phyloP scores from a whole-genome alignment of 345 rosid species.

The Corchorus olitorius region DNA sequence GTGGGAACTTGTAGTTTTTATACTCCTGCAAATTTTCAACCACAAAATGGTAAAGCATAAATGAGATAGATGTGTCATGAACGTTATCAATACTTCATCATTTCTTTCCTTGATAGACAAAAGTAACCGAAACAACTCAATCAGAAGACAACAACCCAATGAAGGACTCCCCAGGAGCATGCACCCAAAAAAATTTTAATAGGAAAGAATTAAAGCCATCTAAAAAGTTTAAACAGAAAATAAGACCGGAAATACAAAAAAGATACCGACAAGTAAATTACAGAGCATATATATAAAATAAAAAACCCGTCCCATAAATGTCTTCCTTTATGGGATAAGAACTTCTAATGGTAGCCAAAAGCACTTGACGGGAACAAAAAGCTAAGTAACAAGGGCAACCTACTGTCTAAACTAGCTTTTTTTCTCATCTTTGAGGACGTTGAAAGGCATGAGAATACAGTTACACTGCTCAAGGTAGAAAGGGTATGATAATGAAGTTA shows the following conservation, averaged over 20 bases:
- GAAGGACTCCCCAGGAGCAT: background rate
- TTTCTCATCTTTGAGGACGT: background rate
- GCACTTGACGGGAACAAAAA: background rate
- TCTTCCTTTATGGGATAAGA: background rate
- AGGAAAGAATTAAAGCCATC: background rate
- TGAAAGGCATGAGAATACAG: background rate
- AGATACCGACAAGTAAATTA: background rate
- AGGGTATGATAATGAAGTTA: background rate
- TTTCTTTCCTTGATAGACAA: background rate
- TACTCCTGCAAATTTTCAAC: slow-evolving; percentile 46
- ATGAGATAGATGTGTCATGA: background rate
- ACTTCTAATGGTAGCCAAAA: background rate
- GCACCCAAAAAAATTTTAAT: background rate
- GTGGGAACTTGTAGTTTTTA: slow-evolving; percentile 52
- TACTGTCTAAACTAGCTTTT: background rate
- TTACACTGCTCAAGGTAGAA: background rate
- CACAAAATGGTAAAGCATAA: background rate
- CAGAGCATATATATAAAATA: no score
- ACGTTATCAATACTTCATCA: background rate
- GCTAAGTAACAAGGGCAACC: background rate
- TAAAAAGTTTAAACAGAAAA: background rate
- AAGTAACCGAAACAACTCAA: background rate
- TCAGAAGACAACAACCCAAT: background rate
- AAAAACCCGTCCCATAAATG: no score
- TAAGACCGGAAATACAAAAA: background rate